Base-by-base conservation (phyloP, 495 filamentous ascomycete species). In the Chaetomidium leptoderma region DNA sequence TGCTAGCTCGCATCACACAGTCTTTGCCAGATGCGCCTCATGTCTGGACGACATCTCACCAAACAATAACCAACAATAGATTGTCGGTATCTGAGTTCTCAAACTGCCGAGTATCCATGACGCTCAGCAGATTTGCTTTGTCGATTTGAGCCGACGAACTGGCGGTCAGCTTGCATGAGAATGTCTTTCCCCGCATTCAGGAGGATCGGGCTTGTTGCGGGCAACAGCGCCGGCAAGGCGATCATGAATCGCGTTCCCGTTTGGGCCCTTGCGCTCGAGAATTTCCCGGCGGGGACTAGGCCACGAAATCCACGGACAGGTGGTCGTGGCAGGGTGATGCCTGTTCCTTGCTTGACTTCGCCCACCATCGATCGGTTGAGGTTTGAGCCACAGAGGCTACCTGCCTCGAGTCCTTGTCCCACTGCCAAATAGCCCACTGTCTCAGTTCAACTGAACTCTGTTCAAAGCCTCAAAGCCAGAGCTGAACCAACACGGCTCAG, bases 111-210 rank as follows among this genome's bases (percentile, higher is more conserved):
- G 54, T 7, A 47, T 14, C 5, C 2, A 24, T n/a, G 7, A 46
- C 4, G 27, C 8, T 11, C 35, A n/a, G n/a, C n/a, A 49, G 26
- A 21, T 26, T 36, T 7, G 29, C 16, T 27, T 35, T 37, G 23
- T 44, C 27, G 13, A 29, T 10, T 42, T 13, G 53, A 5, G 30
- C 27, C 39, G 24, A 66, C 42, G 68, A 72, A 69, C 68, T 70
- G 66, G 70, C 70, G 68, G 68, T 72, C 70, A 70, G 60, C 62
- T 61, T 59, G 57, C 62, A 62, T 33, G 51, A n/a, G n/a, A 53
- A 43, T 19, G 21, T 47, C 45, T 55, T 63, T 60, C 60, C 65
- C 65, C 67, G 61, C 66, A 65, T 58, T 50, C 9, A 8, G 10
- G 54, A 42, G 63, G 61, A 65, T 63, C 63, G 65, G 57, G 65